Conservation (phyloP, 306 rosid species). For the Quillaja saponaria region DNA sequence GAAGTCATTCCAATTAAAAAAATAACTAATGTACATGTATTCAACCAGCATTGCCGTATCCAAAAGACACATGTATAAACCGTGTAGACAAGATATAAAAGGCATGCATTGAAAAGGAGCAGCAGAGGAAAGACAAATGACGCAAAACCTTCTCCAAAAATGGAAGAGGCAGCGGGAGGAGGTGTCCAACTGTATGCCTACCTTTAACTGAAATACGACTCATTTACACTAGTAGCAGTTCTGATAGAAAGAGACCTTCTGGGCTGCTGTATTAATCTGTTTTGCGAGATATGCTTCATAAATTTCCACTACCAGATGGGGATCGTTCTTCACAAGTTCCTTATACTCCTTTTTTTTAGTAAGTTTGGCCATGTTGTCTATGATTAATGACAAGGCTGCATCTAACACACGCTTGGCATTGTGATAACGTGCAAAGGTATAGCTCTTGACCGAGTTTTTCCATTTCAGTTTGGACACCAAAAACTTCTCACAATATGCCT, state of each 20-base stretch:
- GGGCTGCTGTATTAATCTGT: conserved; percentile 70
- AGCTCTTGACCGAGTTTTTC: conserved; percentile 61
- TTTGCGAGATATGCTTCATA: conserved; percentile 70
- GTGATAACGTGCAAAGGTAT: conserved; percentile 72
- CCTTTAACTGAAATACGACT: no score
- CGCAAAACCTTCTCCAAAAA: no score
- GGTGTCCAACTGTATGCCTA: no score
- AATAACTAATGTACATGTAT: no score
- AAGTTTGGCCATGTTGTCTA: conserved; percentile 66
- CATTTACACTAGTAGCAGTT: no score
- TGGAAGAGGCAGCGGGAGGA: no score
- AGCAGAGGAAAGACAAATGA: background rate
- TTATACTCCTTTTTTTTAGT: conserved; percentile 57
- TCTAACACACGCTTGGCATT: conserved; percentile 59
- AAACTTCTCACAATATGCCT: conserved; percentile 66
- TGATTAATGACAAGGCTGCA: conserved; percentile 59
- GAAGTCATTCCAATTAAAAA: no score
- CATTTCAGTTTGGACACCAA: conserved; percentile 60
- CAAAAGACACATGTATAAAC: no score
- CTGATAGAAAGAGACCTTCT: conserved; percentile 28
- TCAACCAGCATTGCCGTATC: no score
- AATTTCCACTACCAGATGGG: conserved; percentile 72
- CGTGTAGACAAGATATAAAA: conserved; percentile 15
- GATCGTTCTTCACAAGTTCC: conserved; percentile 67
- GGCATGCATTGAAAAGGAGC: conserved; percentile 8